Percentiles rank a stretch among this genome's conserved stretches.
Evolutionary conservation across 2,329 filamentous ascomycete species (phyloP).

Genomic region (Fusarium continuum): DNA sequence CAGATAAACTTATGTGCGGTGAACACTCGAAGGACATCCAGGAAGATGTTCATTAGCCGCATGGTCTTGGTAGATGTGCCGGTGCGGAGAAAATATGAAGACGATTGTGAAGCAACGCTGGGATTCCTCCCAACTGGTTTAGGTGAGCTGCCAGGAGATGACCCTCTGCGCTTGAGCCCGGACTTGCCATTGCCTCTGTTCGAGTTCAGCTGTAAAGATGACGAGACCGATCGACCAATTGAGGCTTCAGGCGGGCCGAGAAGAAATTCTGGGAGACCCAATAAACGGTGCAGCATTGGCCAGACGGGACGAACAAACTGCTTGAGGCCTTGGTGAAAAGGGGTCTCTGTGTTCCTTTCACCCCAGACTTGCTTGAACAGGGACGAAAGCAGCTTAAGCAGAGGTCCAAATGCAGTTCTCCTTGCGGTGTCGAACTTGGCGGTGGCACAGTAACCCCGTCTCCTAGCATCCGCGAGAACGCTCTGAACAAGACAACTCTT

Average conservation of each 20-base stretch:
- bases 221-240: constrained; percentile 50
- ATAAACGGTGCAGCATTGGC: constrained; percentile 68
- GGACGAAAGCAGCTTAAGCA: constrained; percentile 71
- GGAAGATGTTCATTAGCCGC: constrained; percentile 85
- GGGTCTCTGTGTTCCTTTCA: constrained; percentile 71
- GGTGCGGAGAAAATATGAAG: constrained; percentile 68
- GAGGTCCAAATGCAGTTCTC: constrained; percentile 68
- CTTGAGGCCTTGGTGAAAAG: constrained; percentile 69
- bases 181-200: constrained; percentile 47
- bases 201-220: constrained; percentile 45
- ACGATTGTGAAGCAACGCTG: constrained; percentile 58
- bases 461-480: constrained; percentile 67
- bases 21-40: constrained; percentile 85
- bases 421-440: constrained; percentile 72
- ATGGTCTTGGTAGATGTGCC: constrained; percentile 71
- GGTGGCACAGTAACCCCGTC: constrained; percentile 71
- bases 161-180: constrained; percentile 55
- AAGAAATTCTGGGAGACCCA: constrained; percentile 75
- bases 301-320: constrained; percentile 71
- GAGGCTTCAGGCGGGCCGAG: constrained; percentile 59
- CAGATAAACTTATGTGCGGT: constrained; percentile 87
- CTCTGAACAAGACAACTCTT: constrained; percentile 73
- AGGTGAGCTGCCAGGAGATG: constrained; percentile 59
- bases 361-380: constrained; percentile 75
- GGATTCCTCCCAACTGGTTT: constrained; percentile 48